These are phyloP conservation scores for Pyrus betulifolia DNA, from an alignment of 306 rosid genomes.

Conservation along the genomic window DNA sequence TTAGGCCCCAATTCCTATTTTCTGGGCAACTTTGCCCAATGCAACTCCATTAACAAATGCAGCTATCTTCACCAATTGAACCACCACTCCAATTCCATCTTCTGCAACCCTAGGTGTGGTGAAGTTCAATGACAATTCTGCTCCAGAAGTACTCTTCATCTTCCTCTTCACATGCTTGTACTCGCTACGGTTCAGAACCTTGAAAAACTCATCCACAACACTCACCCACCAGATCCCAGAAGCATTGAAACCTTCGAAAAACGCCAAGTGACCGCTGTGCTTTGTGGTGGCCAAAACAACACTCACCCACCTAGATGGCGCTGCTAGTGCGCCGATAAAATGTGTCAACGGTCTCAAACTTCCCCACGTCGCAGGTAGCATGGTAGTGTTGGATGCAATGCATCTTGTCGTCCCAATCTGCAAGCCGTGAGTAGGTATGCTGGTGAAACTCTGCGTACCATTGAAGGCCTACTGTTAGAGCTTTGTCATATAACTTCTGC, in stretches of 20 bases:
- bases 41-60: background rate
- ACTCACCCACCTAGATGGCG: slow-evolving; percentile 46
- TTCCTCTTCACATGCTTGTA: slow-evolving; percentile 51
- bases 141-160: background rate
- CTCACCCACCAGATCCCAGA: slow-evolving; percentile 84
- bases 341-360: slow-evolving; percentile 81
- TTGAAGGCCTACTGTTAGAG: slow-evolving; percentile 68
- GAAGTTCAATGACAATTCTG: background rate
- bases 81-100: background rate
- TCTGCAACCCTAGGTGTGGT: background rate
- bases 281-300: slow-evolving; percentile 54
- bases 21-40: background rate
- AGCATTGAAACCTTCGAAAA: slow-evolving; percentile 69
- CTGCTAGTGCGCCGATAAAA: slow-evolving; percentile 73
- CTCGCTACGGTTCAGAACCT: slow-evolving; percentile 46
- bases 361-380: slow-evolving; percentile 71
- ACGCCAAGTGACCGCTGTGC: slow-evolving; percentile 71
- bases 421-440: slow-evolving; percentile 67
- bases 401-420: slow-evolving; percentile 90
- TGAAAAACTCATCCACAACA: slow-evolving; percentile 57
- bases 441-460: slow-evolving; percentile 73
- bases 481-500: slow-evolving; percentile 71
- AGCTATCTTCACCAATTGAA: background rate
- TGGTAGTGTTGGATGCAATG: slow-evolving; percentile 68
- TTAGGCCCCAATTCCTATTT: background rate